Evolutionary conservation across 2,329 filamentous ascomycete species (phyloP).

Genomic region (Microdochium paspali): DNA sequence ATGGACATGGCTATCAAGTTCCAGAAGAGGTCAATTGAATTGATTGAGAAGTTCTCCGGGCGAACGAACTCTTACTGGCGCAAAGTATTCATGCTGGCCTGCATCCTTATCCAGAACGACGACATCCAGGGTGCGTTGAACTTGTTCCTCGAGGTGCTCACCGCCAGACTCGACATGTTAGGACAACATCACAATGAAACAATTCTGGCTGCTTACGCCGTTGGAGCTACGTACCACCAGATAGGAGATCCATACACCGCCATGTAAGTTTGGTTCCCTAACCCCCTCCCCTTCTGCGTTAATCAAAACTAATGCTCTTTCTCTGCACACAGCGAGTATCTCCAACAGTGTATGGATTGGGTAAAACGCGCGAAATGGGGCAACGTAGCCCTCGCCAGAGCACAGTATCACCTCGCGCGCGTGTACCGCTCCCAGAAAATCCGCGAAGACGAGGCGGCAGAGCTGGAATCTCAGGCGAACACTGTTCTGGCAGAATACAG

Average conservation of each 20-base stretch:
- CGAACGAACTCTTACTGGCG: slow-evolving; percentile 3
- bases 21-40: not conserved
- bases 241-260: slow-evolving; percentile 2
- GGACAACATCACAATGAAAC: slow-evolving; percentile 4
- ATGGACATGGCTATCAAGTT: not conserved
- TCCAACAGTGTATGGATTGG: slow-evolving; percentile 4
- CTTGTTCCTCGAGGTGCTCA: slow-evolving; percentile 3
- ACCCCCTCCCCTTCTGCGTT: not conserved
- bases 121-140: slow-evolving; percentile 3
- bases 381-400: slow-evolving; percentile 3
- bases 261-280: slow-evolving; percentile 1
- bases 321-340: not conserved
- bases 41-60: slow-evolving; percentile 1
- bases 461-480: not conserved
- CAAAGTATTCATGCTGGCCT: slow-evolving; percentile 5
- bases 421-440: not conserved
- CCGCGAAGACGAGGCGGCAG: not conserved
- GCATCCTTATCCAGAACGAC: slow-evolving; percentile 2
- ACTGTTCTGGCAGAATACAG: not conserved
- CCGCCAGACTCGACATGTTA: slow-evolving; percentile 1
- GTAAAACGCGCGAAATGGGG: slow-evolving; percentile 3
- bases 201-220: slow-evolving; percentile 5
- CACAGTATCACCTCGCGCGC: not conserved
- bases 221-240: slow-evolving; percentile 3
- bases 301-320: slow-evolving; percentile 3